Evolutionary conservation across 257 asterid species (phyloP), one percentile per base, ranked within the genome.

Genomic region (Nicotiana tabacum): DNA sequence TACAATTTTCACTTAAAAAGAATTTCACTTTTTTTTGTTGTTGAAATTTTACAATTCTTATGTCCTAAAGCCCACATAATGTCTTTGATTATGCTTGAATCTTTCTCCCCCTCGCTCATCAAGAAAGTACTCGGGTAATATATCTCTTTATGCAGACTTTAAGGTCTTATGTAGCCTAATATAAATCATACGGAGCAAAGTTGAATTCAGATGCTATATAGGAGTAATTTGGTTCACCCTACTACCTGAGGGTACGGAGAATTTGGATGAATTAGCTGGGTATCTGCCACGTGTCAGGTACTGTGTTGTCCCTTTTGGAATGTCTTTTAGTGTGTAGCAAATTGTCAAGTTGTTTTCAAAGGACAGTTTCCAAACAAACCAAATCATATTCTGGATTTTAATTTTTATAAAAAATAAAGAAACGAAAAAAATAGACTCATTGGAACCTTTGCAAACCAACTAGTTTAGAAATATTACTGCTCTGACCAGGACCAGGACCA

Each of bases 291-390:
- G 64, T 74, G 62, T 74, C 80, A 74, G 62, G 15, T 74, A 74
- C 27, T 6, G 62, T 48, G 80, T 51, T 74, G 43, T 24, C 27
- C 37, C 62, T 51, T 48, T 74, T 15, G n/a, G 46, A 48, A 74
- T 74, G 80, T 74, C 80, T 27, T 51, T 27, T 74, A 13, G 64
- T 51, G 80, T 61, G 1, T 74, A 35, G 16, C 29, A 15, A 76
- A 3, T 48, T 15, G 80, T 76, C 80, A 27, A 51, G 80, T 76
- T 51, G 80, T 76, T 76, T 76, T 48, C 64, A 4, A 48, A 48
- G 80, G 80, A 74, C 80, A 74, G 80, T 15, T 74, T 46, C 62
- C 80, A 7, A 74, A 74, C 39, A 74, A 74, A 74, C 24, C 27
- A 15, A 76, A 76, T 76, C 17, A 76, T 43, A 43, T 48, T 27